Percentiles rank a stretch among this genome's conserved stretches.
phyloP scores from a whole-genome alignment of 805 yeast genomes.

The Metschnikowia cubensis region DNA sequence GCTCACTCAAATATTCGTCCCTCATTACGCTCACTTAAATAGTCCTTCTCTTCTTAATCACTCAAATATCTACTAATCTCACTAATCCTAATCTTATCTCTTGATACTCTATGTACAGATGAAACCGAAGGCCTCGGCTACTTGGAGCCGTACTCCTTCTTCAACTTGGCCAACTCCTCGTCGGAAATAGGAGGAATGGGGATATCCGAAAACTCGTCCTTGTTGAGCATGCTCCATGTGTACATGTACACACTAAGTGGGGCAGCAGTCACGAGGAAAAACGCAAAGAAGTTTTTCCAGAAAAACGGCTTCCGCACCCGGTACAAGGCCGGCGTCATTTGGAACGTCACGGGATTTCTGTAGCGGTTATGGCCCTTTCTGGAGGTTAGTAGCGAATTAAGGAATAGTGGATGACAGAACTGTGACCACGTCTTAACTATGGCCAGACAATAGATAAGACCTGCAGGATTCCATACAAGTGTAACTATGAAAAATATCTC shows the following conservation, averaged over 20 bases:
- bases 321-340: slow-evolving; percentile 90
- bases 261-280: slow-evolving; percentile 56
- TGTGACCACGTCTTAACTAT: neutral
- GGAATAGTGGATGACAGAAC: neutral
- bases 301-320: slow-evolving; percentile 88
- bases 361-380: slow-evolving; percentile 44
- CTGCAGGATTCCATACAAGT: no score
- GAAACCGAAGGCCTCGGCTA: slow-evolving; percentile 11
- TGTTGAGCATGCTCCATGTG: slow-evolving; percentile 61
- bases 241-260: slow-evolving; percentile 63
- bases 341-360: slow-evolving; percentile 64
- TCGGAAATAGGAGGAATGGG: slow-evolving; percentile 92
- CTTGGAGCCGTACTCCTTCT: slow-evolving; percentile 61
- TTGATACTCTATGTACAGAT: no score
- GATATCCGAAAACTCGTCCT: slow-evolving; percentile 84
- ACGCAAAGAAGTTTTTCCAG: slow-evolving; percentile 65
- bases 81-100: no score
- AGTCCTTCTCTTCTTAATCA: no score
- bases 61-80: no score
- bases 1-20: no score
- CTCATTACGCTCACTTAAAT: no score
- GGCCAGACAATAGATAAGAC: no score
- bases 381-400: slow-evolving; percentile 11
- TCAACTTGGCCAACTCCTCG: slow-evolving; percentile 66
- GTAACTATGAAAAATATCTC: no score